Conservation (phyloP, 768 basidiomycete species). For the Naganishia antarctica region DNA sequence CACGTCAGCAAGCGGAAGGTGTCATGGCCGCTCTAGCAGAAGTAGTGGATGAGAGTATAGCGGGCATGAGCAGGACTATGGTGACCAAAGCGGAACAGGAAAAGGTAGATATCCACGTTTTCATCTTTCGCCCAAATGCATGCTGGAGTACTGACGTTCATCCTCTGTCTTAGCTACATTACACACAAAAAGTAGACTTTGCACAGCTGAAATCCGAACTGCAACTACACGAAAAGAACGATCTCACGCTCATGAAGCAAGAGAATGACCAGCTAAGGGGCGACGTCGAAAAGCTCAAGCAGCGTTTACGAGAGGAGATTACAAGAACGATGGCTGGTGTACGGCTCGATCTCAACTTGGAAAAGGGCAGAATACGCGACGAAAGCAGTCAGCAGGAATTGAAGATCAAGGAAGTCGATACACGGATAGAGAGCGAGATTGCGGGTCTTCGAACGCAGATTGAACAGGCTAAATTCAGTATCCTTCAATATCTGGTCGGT, state of each 20-base stretch:
- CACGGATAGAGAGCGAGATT: slow-evolving; percentile 92
- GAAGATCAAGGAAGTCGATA: slow-evolving; percentile 97
- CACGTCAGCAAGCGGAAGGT: slow-evolving; percentile 86
- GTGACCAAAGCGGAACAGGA: slow-evolving; percentile 94
- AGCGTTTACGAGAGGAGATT: slow-evolving; percentile 84
- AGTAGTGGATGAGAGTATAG: slow-evolving; percentile 93
- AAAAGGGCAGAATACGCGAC: slow-evolving; percentile 86
- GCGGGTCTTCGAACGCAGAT: slow-evolving; percentile 66
- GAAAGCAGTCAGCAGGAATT: slow-evolving; percentile 85
- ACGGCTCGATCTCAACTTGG: slow-evolving; percentile 85
- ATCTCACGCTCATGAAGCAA: slow-evolving; percentile 86
- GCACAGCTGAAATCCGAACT: slow-evolving; percentile 93
- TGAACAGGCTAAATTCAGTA: slow-evolving; percentile 52
- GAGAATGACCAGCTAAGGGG: slow-evolving; percentile 88
- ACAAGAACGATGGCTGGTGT: slow-evolving; percentile 89
- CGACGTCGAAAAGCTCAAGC: slow-evolving; percentile 92
- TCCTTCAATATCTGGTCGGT: slow-evolving; percentile 51
- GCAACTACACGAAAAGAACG: slow-evolving; percentile 93
- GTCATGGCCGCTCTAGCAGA: slow-evolving; percentile 96
- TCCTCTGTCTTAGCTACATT: slow-evolving; percentile 41
- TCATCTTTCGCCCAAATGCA: neutral
- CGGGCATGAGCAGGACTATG: slow-evolving; percentile 93
- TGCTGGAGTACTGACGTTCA: neutral
- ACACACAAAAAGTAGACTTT: slow-evolving; percentile 70
- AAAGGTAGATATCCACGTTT: slow-evolving; percentile 58